phyloP scores from a whole-genome alignment of 2,329 filamentous ascomycete genomes.

The Onygenales sp. region DNA sequence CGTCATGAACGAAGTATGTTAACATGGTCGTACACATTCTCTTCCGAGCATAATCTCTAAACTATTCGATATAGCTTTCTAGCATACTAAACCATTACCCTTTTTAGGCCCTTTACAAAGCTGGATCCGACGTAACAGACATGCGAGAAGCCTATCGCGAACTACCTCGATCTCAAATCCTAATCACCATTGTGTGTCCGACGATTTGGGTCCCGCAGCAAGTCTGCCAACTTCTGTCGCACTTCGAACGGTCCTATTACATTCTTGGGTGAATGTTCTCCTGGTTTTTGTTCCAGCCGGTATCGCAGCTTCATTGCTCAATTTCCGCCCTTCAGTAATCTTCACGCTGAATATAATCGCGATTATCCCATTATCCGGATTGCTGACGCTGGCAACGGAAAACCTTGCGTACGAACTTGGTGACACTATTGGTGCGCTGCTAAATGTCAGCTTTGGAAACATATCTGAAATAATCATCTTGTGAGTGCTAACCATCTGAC shows the following conservation, averaged over 20 bases:
- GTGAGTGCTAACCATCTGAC: constrained; percentile 7
- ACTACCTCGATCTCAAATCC: too few species aligned
- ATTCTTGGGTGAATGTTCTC: constrained; percentile 35
- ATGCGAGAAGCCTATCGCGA: too few species aligned
- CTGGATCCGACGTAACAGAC: too few species aligned
- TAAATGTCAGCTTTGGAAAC: constrained; percentile 72
- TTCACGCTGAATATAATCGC: constrained; percentile 68
- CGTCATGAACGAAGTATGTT: too few species aligned
- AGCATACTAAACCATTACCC: too few species aligned
- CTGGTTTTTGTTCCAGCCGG: constrained; percentile 34
- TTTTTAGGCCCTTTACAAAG: too few species aligned
- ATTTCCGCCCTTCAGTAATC: constrained; percentile 50
- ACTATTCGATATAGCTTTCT: too few species aligned
- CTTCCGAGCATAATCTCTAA: too few species aligned
- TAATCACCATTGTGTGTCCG: too few species aligned
- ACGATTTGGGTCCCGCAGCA: too few species aligned
- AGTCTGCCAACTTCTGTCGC: too few species aligned
- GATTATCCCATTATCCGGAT: constrained; percentile 63
- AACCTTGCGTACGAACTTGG: constrained; percentile 63
- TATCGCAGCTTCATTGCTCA: constrained; percentile 19
- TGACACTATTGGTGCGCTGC: constrained; percentile 61
- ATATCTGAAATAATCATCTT: constrained; percentile 74
- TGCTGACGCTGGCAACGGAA: constrained; percentile 68
- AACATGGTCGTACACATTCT: too few species aligned
- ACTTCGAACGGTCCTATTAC: not conserved